These are phyloP conservation scores for Fusarium buharicum DNA, from an alignment of 2,329 filamentous ascomycete genomes.

Conservation along the genomic window DNA sequence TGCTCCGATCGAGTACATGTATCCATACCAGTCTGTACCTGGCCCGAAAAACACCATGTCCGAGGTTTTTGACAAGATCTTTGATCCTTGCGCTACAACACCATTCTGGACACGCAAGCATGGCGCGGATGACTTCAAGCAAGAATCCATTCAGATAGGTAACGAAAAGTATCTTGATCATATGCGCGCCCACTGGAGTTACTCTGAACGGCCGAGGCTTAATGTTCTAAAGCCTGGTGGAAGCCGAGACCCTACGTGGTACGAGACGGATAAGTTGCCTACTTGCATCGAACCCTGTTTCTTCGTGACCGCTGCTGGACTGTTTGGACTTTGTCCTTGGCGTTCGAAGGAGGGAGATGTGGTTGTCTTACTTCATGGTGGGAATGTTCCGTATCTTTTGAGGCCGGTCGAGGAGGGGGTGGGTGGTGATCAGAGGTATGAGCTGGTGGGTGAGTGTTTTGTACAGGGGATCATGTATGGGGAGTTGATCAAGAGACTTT, in stretches of 20 bases:
- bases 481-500: slow-evolving; percentile 1
- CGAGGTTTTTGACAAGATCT: slow-evolving; percentile 15
- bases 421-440: not conserved
- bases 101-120: slow-evolving; percentile 17
- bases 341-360: slow-evolving; percentile 18
- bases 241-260: accelerated
- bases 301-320: slow-evolving; percentile 13
- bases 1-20: slow-evolving; percentile 15
- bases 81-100: slow-evolving; percentile 28
- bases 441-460: slow-evolving; percentile 30
- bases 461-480: slow-evolving; percentile 30
- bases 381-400: slow-evolving; percentile 27
- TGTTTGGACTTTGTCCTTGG: slow-evolving; percentile 33
- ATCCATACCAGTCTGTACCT: slow-evolving; percentile 8
- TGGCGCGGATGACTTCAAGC: not conserved
- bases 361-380: slow-evolving; percentile 21
- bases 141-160: not conserved
- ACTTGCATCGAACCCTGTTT: slow-evolving; percentile 22
- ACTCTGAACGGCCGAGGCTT: not conserved
- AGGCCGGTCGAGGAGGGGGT: not conserved
- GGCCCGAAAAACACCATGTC: slow-evolving; percentile 4
- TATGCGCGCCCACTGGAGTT: slow-evolving; percentile 20
- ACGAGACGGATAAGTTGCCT: slow-evolving; percentile 10
- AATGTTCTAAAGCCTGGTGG: not conserved
- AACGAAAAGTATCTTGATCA: slow-evolving; percentile 25